Evolutionary conservation across 2,329 filamentous ascomycete genomes (phyloP), one percentile per base, ranked within the genome.

Genomic region (Pseudogymnoascus sp.): DNA sequence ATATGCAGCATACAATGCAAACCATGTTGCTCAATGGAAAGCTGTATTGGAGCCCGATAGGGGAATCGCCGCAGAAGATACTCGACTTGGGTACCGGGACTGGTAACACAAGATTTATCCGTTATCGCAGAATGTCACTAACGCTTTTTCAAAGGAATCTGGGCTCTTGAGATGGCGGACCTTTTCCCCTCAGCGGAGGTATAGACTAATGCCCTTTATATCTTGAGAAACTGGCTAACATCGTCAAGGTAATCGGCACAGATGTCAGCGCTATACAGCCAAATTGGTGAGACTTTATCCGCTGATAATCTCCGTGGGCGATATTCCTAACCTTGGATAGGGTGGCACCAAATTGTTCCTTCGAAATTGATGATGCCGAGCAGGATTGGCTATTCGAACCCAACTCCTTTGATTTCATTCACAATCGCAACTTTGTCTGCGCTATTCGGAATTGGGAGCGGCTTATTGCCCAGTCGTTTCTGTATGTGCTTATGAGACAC

Each of bases 351-450:
- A 66, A 67, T 36, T 63, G 65, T n/a, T 59, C 48, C 9, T 68
- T 68, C 59, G 66, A 68, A 48, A 61, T 68, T 9, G 65, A 68
- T 37, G 67, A 68, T 52, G 61, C 61, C 2, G 65, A 68, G 13
- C 18, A 62, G 9, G 61, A 63, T 8, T 68, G 65, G 67, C 27
- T 37, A 13, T 48, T 25, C 12, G 42, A 5, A 29, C 25, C 25
- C 6, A 18, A 66, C 9, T 33, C 62, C 36, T 68, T 68, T 37
- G 66, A 68, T 59, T 66, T 65, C 52, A 66, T 68, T 45, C 37
- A 40, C 59, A 52, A 33, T 31, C 59, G 59, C 9, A 52, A 31
- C 33, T 40, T 60, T 12, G 55, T 59, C 31, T 35, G 31, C 55
- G 31, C 55, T 5, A 35, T 59, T n/a, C 15, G 31, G 31, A 39